Evolutionary conservation across 768 basidiomycete genomes (phyloP).

Genomic region (Hygrophoropsis aurantiaca): DNA sequence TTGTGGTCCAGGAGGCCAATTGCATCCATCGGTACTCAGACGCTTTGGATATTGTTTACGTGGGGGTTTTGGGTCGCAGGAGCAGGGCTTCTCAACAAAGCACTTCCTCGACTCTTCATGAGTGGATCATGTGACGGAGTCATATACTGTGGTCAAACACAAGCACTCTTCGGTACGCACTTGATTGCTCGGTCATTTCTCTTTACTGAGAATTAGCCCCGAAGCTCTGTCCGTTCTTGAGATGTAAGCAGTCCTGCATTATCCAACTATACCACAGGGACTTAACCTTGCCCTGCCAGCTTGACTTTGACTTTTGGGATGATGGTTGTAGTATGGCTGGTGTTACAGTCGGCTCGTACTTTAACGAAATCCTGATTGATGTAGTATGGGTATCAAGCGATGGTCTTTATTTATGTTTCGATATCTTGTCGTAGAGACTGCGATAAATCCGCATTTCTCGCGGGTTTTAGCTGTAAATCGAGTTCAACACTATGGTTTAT

Average conservation of each 20-base stretch:
- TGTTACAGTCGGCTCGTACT: constrained; percentile 49
- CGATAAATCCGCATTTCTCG: too few species aligned
- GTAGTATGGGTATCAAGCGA: background rate
- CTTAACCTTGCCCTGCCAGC: constrained; percentile 27
- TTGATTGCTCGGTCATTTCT: background rate
- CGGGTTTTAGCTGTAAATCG: too few species aligned
- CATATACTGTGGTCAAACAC: constrained; percentile 59
- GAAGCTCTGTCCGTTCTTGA: constrained; percentile 51
- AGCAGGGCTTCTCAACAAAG: constrained; percentile 49
- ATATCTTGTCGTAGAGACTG: too few species aligned
- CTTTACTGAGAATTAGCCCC: background rate
- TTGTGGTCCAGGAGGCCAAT: constrained; percentile 52
- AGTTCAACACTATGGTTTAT: too few species aligned
- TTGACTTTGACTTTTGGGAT: constrained; percentile 48
- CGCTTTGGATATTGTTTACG: constrained; percentile 56
- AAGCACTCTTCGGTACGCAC: constrained; percentile 49
- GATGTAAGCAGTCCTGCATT: constrained; percentile 38
- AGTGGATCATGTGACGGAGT: constrained; percentile 38
- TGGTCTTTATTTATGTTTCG: too few species aligned
- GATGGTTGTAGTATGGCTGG: constrained; percentile 48
- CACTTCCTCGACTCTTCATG: constrained; percentile 45
- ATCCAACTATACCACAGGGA: background rate
- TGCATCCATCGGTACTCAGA: constrained; percentile 58
- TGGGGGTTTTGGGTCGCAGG: constrained; percentile 64
- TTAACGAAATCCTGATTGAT: constrained; percentile 9